Evolutionary conservation across 2,329 filamentous ascomycete species (phyloP).

Genomic region (Didymella segeticola): DNA sequence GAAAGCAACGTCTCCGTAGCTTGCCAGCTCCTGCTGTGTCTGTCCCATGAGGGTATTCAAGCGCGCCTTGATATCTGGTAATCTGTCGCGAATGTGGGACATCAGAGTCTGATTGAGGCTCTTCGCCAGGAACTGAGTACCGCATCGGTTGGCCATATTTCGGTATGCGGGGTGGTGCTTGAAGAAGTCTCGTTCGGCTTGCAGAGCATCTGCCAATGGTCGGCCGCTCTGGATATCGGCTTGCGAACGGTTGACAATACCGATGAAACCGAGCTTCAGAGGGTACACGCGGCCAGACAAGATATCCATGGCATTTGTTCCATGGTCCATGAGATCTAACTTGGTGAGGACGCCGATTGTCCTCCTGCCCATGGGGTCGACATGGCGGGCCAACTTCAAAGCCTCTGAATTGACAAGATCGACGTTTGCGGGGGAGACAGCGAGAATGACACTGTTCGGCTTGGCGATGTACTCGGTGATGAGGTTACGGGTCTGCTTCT

Average conservation of each 20-base stretch:
- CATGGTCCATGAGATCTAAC: conserved; percentile 97
- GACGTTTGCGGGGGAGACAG: conserved; percentile 96
- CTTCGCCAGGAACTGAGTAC: conserved; percentile 92
- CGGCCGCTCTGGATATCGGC: conserved; percentile 98
- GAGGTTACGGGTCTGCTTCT: conserved; percentile 95
- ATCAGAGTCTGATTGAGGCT: conserved; percentile 95
- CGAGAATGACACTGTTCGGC: conserved; percentile 96
- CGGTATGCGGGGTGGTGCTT: conserved; percentile 95
- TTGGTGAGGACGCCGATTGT: conserved; percentile 98
- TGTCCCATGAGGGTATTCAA: conserved; percentile 99
- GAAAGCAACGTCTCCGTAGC: conserved; percentile 97
- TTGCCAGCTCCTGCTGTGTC: conserved; percentile 96
- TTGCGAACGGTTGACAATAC: conserved; percentile 96
- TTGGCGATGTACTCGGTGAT: conserved; percentile 99
- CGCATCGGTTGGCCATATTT: conserved; percentile 92
- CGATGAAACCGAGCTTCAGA: conserved; percentile 95
- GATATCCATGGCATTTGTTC: conserved; percentile 96
- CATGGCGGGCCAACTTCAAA: conserved; percentile 93
- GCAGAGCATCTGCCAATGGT: conserved; percentile 88
- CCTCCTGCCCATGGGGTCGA: conserved; percentile 90
- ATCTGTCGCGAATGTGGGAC: conserved; percentile 91
- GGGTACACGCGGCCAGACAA: conserved; percentile 97
- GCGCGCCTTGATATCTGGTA: conserved; percentile 97
- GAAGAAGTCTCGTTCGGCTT: conserved; percentile 93
- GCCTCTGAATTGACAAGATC: conserved; percentile 99